A percentile compares a stretch with the other conserved stretches of the same genome.
These are phyloP conservation scores for Orbilia oligospora DNA, from an alignment of 2,329 filamentous ascomycete species.

Conservation along the genomic window DNA sequence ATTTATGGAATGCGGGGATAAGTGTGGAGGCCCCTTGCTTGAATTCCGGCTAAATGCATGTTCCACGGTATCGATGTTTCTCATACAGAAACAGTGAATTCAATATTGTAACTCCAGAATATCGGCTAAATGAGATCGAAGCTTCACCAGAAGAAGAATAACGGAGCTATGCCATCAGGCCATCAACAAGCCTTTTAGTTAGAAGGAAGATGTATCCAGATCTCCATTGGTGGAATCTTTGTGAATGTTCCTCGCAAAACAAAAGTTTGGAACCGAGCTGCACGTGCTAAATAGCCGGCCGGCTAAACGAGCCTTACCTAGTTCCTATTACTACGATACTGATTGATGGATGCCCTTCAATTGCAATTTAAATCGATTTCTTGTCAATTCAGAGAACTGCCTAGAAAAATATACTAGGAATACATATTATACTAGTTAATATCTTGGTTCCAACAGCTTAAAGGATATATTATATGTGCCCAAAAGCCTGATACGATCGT, in stretches of 20 bases:
- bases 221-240: slow-evolving; percentile 44
- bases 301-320: not conserved
- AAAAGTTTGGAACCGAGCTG: slow-evolving; percentile 34
- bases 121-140: slow-evolving; percentile 27
- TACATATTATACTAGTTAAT: no score
- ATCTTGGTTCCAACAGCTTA: no score
- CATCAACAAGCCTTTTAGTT: slow-evolving; percentile 2
- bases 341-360: no score
- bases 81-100: not conserved
- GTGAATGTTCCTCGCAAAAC: not conserved
- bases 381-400: no score
- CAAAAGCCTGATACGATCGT: no score
- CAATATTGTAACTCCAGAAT: not conserved
- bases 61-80: slow-evolving; percentile 32
- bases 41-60: slow-evolving; percentile 45
- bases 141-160: slow-evolving; percentile 19
- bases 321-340: not conserved
- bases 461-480: no score
- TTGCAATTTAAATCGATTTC: no score
- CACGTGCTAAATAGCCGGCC: slow-evolving; percentile 24
- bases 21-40: slow-evolving; percentile 24
- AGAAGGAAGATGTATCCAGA: not conserved
- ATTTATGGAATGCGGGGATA: slow-evolving; percentile 29
- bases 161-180: slow-evolving; percentile 1
- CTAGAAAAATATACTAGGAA: no score